Percentiles rank a stretch among this genome's conserved stretches.
These are phyloP conservation scores for Puccinia coronata DNA, from an alignment of 1,284 basidiomycete genomes.

Conservation along the genomic window DNA sequence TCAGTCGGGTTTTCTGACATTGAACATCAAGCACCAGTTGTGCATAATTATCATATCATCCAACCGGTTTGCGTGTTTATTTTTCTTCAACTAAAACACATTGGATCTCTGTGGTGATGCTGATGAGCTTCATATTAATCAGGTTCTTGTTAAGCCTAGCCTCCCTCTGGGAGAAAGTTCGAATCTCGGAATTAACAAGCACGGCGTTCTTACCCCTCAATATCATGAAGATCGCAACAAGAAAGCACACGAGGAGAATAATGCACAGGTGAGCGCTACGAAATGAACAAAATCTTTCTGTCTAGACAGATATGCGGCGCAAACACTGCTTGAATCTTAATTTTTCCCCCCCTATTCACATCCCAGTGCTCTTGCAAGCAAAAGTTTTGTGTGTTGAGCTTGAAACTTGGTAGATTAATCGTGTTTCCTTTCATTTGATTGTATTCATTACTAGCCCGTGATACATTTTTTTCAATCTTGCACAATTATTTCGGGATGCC, in stretches of 20 bases:
- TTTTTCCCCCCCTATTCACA: too few relatives aligned
- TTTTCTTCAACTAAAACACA: not conserved
- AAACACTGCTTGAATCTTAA: too few relatives aligned
- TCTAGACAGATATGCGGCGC: too few relatives aligned
- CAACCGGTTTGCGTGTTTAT: conserved; percentile 25
- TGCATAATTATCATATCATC: conserved; percentile 25
- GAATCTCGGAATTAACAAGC: not conserved
- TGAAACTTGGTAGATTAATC: not conserved
- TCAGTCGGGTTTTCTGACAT: conserved; percentile 1
- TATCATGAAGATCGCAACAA: not conserved
- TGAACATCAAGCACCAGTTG: conserved; percentile 2
- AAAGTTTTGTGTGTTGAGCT: not conserved
- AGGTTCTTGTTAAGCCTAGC: not conserved
- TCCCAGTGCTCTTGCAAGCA: not conserved
- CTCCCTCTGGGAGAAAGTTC: not conserved
- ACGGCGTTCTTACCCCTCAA: not conserved
- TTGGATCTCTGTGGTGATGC: not conserved
- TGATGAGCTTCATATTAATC: not conserved
- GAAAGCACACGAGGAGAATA: not conserved
- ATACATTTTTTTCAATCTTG: too few relatives aligned
- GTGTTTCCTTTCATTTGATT: too few relatives aligned
- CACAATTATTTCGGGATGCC: too few relatives aligned
- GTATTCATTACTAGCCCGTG: too few relatives aligned
- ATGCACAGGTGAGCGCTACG: conserved; percentile 1
- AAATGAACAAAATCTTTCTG: not conserved